Evolutionary conservation across 2,329 filamentous ascomycete species (phyloP).

Genomic region (Ophiostoma ips): DNA sequence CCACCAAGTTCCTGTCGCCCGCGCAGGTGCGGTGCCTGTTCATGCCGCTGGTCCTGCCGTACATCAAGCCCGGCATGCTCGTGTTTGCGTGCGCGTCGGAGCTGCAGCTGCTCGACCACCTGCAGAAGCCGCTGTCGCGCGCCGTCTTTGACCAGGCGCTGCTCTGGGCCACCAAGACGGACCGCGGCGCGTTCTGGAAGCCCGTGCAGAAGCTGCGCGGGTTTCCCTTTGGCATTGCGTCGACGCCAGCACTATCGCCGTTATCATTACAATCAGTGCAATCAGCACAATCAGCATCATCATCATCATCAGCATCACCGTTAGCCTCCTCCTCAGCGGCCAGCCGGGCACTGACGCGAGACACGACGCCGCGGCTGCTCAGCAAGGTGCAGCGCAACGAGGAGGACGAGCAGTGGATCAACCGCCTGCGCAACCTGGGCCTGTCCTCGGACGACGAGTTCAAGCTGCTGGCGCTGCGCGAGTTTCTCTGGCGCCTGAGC

Average conservation of each 20-base stretch:
- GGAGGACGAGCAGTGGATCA: constrained; percentile 90
- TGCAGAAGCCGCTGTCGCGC: constrained; percentile 71
- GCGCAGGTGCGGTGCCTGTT: constrained; percentile 78
- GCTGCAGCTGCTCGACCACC: constrained; percentile 58
- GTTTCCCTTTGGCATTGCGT: constrained; percentile 45
- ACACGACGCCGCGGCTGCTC: constrained; percentile 32
- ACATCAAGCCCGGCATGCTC: constrained; percentile 58
- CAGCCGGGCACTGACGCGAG: neutral
- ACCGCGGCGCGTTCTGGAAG: constrained; percentile 81
- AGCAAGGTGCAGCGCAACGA: constrained; percentile 61
- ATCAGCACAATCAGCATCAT: too few relatives aligned
- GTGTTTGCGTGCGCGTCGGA: constrained; percentile 35
- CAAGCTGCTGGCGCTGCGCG: constrained; percentile 71
- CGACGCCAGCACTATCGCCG: constrained; percentile 15
- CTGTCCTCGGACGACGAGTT: constrained; percentile 73
- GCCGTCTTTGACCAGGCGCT: constrained; percentile 73
- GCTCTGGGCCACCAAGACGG: constrained; percentile 70
- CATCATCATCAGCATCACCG: too few relatives aligned
- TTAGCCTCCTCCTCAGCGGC: too few relatives aligned
- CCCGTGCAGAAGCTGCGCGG: constrained; percentile 52
- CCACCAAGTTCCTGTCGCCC: constrained; percentile 58
- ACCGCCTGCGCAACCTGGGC: constrained; percentile 69
- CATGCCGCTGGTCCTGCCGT: constrained; percentile 65
- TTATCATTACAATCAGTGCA: too few relatives aligned
- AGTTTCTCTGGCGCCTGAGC: constrained; percentile 82